A percentile compares a stretch with the other conserved stretches of the same genome.
Conservation (phyloP, 139 green algal genomes). For the Chlamydomonas schloesseri region DNA sequence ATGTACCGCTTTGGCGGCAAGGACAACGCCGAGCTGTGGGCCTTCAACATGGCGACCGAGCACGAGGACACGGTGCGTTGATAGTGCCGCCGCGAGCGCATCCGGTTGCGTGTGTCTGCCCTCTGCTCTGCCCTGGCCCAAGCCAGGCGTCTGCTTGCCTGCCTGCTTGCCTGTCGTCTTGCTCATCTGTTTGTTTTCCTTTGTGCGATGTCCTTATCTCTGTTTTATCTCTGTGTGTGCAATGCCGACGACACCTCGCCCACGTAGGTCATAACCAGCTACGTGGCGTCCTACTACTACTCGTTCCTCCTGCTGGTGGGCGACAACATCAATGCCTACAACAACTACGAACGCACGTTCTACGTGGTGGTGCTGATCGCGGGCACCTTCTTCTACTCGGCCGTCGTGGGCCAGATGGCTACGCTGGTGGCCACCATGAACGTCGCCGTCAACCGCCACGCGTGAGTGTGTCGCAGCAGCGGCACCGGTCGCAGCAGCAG, state of each 20-base stretch:
- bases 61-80: background rate
- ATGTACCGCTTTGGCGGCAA: slow-evolving; percentile 46
- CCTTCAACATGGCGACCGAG: background rate
- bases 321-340: slow-evolving; percentile 47
- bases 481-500: too few relatives aligned
- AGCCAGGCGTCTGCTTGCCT: too few relatives aligned
- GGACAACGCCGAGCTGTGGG: slow-evolving; percentile 9
- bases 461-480: background rate
- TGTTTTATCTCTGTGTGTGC: too few relatives aligned
- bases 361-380: slow-evolving; percentile 21
- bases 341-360: slow-evolving; percentile 48
- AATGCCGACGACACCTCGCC: too few relatives aligned
- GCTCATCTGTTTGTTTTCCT: too few relatives aligned
- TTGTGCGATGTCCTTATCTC: too few relatives aligned
- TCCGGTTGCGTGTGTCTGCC: too few relatives aligned
- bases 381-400: slow-evolving; percentile 41
- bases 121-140: too few relatives aligned
- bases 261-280: background rate
- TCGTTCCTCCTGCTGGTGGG: slow-evolving; percentile 42
- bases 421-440: slow-evolving; percentile 45
- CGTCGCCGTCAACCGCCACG: slow-evolving; percentile 40
- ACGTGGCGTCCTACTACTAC: slow-evolving; percentile 30
- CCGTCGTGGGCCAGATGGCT: slow-evolving; percentile 47
- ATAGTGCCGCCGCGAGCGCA: background rate
- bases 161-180: too few relatives aligned